Percentiles rank a stretch among this genome's conserved stretches.
phyloP scores from a whole-genome alignment of 1,284 basidiomycete genomes.

The Microstroma glucosiphilum region DNA sequence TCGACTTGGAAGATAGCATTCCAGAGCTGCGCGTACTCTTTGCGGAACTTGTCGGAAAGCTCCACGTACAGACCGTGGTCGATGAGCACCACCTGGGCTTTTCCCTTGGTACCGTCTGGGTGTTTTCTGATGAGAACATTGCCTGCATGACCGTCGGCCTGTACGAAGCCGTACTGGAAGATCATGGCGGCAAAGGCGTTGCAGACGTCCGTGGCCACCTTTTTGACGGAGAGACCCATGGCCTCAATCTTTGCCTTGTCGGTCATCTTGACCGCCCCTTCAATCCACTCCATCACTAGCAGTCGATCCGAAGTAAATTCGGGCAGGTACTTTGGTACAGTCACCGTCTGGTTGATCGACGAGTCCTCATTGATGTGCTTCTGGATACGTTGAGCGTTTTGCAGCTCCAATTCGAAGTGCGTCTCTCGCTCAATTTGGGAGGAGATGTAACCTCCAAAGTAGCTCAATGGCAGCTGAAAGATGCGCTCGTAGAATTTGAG shows the following conservation, averaged over 20 bases:
- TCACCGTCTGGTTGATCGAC: constrained; percentile 30
- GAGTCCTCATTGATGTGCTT: constrained; percentile 29
- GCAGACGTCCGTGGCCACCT: constrained; percentile 31
- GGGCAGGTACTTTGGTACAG: constrained; percentile 31
- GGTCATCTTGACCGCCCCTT: constrained; percentile 32
- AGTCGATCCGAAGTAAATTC: constrained; percentile 30
- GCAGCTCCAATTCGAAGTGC: constrained; percentile 29
- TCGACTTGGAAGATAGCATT: constrained; percentile 39
- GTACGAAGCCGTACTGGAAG: constrained; percentile 42
- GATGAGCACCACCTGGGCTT: constrained; percentile 41
- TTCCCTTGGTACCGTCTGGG: constrained; percentile 31
- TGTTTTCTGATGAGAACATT: constrained; percentile 39
- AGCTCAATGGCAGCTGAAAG: constrained; percentile 38
- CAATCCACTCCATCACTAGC: constrained; percentile 42
- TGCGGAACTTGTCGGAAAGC: constrained; percentile 32
- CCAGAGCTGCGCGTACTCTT: constrained; percentile 42
- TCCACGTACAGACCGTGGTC: constrained; percentile 43
- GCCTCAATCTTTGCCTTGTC: constrained; percentile 28
- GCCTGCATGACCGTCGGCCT: constrained; percentile 39
- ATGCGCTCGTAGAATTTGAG: constrained; percentile 35
- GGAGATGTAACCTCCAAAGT: constrained; percentile 36
- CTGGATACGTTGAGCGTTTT: constrained; percentile 29
- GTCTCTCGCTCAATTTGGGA: constrained; percentile 37
- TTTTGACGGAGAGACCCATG: constrained; percentile 32
- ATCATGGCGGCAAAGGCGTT: constrained; percentile 38